These are phyloP conservation scores for Globisporangium cystogenes DNA, from an alignment of 352 stramenopile genomes.

Conservation along the genomic window DNA sequence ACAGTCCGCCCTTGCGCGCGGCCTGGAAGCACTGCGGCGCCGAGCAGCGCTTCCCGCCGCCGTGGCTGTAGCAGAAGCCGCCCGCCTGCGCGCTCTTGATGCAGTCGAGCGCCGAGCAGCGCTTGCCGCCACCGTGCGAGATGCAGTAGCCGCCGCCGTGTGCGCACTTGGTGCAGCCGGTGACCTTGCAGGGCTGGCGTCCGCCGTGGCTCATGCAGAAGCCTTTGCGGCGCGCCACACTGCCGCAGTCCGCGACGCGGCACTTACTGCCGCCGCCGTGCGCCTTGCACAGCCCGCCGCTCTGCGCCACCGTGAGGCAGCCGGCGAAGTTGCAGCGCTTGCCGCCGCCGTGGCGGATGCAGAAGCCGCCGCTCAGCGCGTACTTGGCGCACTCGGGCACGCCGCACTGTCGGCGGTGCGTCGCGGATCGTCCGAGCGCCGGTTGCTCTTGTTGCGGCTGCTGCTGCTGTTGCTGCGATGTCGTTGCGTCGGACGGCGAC, in stretches of 20 bases:
- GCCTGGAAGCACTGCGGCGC: slow-evolving; percentile 72
- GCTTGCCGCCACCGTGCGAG: slow-evolving; percentile 64
- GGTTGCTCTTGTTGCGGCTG: slow-evolving; percentile 2
- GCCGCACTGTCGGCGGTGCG: slow-evolving; percentile 57
- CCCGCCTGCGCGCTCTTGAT: slow-evolving; percentile 68
- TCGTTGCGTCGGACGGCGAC: not conserved
- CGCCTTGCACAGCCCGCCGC: slow-evolving; percentile 74
- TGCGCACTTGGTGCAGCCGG: slow-evolving; percentile 62
- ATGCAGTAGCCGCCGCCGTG: slow-evolving; percentile 78
- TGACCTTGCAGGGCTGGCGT: slow-evolving; percentile 67
- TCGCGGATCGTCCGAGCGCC: slow-evolving; percentile 9
- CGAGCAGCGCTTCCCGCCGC: slow-evolving; percentile 66
- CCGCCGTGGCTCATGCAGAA: slow-evolving; percentile 75
- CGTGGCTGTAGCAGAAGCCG: slow-evolving; percentile 78
- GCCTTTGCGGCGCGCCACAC: slow-evolving; percentile 58
- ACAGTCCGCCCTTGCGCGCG: slow-evolving; percentile 69
- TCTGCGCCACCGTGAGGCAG: slow-evolving; percentile 71
- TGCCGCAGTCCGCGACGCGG: slow-evolving; percentile 44
- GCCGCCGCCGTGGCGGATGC: slow-evolving; percentile 79
- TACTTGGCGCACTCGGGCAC: slow-evolving; percentile 58
- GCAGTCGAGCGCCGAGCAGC: slow-evolving; percentile 47
- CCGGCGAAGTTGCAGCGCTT: slow-evolving; percentile 72
- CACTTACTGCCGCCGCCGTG: slow-evolving; percentile 84
- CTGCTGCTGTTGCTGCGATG: not conserved
- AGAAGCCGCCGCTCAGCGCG: slow-evolving; percentile 63